Base-by-base conservation (phyloP, 2,329 filamentous ascomycete genomes). In the Aspergillus ochraceoroseus region DNA sequence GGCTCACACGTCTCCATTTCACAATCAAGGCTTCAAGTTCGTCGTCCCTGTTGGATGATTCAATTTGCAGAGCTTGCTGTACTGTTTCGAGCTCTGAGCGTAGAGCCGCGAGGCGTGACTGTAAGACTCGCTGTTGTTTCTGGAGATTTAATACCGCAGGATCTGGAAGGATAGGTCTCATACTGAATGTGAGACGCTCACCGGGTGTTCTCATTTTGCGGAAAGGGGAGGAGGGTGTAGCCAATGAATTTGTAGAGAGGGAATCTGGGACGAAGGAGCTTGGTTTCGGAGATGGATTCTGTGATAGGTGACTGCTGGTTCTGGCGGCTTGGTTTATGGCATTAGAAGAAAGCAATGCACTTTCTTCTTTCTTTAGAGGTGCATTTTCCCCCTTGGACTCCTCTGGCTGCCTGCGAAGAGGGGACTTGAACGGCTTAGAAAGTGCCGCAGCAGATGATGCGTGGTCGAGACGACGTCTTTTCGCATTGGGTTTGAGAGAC, bases 361-460 rank as follows among this genome's bases (percentile, higher is more conserved):
- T 14, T 23, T 46, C 40, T 3, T 43, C 32, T 14, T 40, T 38
- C 14, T 44, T 41, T 17, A 31, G n/a, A n/a, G n/a, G 5, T 14
- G 38, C 26, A 7, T 43, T 39, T 14, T 56, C n/a, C n/a, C n/a
- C n/a, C n/a, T n/a, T n/a, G n/a, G n/a, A n/a, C n/a, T n/a, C n/a
- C n/a, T n/a, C 32, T 13, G 33, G 27, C 9, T 70, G 67, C 25
- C 68, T 72, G 50, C 74, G 76, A 46, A 83, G 73, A 9, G 82
- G 83, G 31, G 83, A 86, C 50, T 82, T 80, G 67, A 87, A 87
- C 0, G 83, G 83, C 57, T 81, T 83, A 47, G 75, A 74, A 32
- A 86, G 73, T 5, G 75, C 74, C n/a, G 70, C 71, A 14, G n/a
- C n/a, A n/a, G n/a, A n/a, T n/a, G 72, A 65, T 26, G 76, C 73